Conservation (phyloP, 805 yeast genomes). For the Kluyveromyces siamensis region DNA sequence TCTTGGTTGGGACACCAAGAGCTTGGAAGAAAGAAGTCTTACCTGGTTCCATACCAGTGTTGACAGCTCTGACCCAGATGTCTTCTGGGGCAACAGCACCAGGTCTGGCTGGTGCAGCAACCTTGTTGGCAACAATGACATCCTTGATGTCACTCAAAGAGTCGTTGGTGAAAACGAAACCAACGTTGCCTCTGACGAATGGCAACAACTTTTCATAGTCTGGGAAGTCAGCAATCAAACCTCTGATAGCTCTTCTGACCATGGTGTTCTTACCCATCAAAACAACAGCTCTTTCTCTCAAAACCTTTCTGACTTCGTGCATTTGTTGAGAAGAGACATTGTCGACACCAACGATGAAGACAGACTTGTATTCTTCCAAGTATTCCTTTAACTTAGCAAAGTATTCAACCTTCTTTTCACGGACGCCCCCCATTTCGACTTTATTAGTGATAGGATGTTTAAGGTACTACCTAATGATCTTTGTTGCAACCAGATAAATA, state of each 20-base stretch:
- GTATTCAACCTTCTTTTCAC: conserved; percentile 95
- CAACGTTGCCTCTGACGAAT: conserved; percentile 94
- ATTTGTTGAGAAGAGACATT: conserved; percentile 99
- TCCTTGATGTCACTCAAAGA: conserved; percentile 93
- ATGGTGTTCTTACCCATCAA: conserved; percentile 99
- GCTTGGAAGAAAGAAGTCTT: conserved; percentile 99
- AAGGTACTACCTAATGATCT: conserved; percentile 37
- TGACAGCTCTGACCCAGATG: conserved; percentile 97
- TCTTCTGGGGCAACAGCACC: conserved; percentile 99
- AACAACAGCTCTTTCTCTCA: conserved; percentile 91
- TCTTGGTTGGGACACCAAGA: conserved; percentile 99
- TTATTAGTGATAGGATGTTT: conserved; percentile 78
- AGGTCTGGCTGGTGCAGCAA: conserved; percentile 99
- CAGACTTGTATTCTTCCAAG: conserved; percentile 93
- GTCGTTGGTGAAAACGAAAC: conserved; percentile 98
- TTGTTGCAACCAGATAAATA: too few relatives aligned
- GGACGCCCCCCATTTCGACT: conserved; percentile 99
- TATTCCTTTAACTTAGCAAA: conserved; percentile 90
- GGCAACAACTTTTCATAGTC: conserved; percentile 94
- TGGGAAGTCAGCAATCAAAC: conserved; percentile 87
- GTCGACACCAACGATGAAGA: conserved; percentile 99
- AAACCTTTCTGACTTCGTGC: conserved; percentile 98
- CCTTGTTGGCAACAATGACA: conserved; percentile 79
- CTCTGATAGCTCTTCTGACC: conserved; percentile 99
- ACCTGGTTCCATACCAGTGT: conserved; percentile 99